Evolutionary conservation across 1,284 basidiomycete genomes (phyloP).

Genomic region (Wallemia hederae): DNA sequence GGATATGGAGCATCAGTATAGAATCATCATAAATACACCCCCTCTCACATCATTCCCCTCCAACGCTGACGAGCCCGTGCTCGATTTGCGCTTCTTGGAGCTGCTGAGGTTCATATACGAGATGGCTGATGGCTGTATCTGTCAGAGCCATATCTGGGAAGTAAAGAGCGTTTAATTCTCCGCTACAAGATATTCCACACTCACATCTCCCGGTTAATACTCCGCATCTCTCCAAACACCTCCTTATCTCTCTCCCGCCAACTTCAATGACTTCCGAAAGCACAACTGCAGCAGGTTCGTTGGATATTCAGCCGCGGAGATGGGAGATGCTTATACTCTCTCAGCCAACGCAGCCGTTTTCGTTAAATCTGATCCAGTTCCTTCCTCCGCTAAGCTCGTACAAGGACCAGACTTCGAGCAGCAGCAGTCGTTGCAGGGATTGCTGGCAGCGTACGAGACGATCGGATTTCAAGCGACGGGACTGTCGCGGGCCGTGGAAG

Average conservation of each 20-base stretch:
- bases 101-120: neutral
- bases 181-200: no score
- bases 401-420: slow-evolving; percentile 65
- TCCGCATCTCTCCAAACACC: no score
- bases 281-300: neutral
- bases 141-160: neutral
- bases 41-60: neutral
- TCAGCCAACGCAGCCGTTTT: slow-evolving; percentile 40
- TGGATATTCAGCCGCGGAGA: neutral
- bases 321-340: slow-evolving; percentile 1
- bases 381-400: slow-evolving; percentile 39
- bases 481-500: slow-evolving; percentile 57
- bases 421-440: slow-evolving; percentile 31
- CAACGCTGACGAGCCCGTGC: neutral
- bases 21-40: neutral
- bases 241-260: no score
- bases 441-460: slow-evolving; percentile 51
- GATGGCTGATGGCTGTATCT: neutral
- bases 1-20: neutral
- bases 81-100: neutral
- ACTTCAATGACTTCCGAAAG: no score
- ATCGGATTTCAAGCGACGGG: slow-evolving; percentile 93
- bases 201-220: no score
- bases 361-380: slow-evolving; percentile 46
- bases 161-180: neutral